A percentile compares a stretch with the other conserved stretches of the same genome.
phyloP scores from a whole-genome alignment of 1,284 basidiomycete genomes.

The Moesziomyces sp. region DNA sequence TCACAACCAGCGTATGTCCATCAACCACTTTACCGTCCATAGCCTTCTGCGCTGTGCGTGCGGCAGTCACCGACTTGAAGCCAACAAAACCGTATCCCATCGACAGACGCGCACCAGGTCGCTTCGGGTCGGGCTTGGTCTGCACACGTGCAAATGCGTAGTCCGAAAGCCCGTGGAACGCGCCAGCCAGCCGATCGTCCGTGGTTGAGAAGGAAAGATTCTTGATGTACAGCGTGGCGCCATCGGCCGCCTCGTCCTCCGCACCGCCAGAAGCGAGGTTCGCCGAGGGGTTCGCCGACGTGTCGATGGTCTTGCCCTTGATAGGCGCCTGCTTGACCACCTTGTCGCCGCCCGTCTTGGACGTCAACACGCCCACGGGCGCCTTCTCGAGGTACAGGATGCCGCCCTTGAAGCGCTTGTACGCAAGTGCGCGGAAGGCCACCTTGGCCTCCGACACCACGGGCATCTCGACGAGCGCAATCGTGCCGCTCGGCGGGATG shows the following conservation, averaged over 20 bases:
- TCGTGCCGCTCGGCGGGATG: conserved; percentile 90
- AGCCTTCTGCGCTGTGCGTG: conserved; percentile 80
- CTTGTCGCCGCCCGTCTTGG: conserved; percentile 29
- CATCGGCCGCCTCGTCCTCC: conserved; percentile 72
- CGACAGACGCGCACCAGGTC: conserved; percentile 71
- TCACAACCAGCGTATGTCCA: conserved; percentile 84
- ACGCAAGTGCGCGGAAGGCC: conserved; percentile 83
- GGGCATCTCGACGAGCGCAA: conserved; percentile 90
- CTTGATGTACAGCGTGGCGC: conserved; percentile 92
- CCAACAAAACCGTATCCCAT: conserved; percentile 98
- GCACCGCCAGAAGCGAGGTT: conserved; percentile 2
- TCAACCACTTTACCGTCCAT: conserved; percentile 87
- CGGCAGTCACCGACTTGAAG: conserved; percentile 80
- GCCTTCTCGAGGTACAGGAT: conserved; percentile 94
- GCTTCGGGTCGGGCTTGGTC: conserved; percentile 82
- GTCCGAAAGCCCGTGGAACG: conserved; percentile 81
- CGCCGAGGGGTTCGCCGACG: conserved; percentile 10
- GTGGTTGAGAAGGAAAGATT: conserved; percentile 93
- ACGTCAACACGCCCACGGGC: conserved; percentile 74
- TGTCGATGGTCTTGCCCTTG: conserved; percentile 38
- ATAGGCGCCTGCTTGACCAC: conserved; percentile 48
- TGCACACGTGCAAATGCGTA: conserved; percentile 91
- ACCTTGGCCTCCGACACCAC: conserved; percentile 69
- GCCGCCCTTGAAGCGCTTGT: conserved; percentile 86
- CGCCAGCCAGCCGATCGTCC: conserved; percentile 75